Base-by-base conservation (phyloP, 768 basidiomycete species). In the Calvatia gigantea region DNA sequence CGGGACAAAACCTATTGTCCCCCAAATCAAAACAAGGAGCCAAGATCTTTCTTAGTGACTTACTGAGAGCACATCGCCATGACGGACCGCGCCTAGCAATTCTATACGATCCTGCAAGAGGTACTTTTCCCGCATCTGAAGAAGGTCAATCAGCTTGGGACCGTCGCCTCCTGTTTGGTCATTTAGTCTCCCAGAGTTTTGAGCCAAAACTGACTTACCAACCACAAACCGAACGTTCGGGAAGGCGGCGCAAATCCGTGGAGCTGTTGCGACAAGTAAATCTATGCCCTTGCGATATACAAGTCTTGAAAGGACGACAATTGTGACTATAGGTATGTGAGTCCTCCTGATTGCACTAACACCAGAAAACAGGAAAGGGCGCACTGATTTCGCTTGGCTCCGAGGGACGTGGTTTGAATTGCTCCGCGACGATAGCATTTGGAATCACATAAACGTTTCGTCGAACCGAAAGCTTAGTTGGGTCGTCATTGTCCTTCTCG, bases 261-360 rank as follows among this genome's bases (percentile, higher is more conserved):
- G 97, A 0, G 93, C 91, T 0, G 91, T 89, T 1, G 93, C 94
- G 0, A 98, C 90, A 4, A 99, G 82, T 2, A 99, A 82, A 65
- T 99, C 97, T 50, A 99, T 87, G 0, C 97, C 97, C 74, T 98
- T 99, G 46, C 97, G 83, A 64, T 98, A 98, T 0, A 90, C 93
- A 28, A 98, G 75, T 12, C 97, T 85, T 2, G 94, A 93, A 9
- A 99, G 70, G 11, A 97, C 84, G 2, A 99, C 86, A 42, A 99
- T 91, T 2, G 89, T 97, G 54, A 98, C 95, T 96, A 64, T n/a
- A 25, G 48, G 23, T 45, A 6, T 27, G 29, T 58, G 14, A 60
- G 43, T 25, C 33, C 21, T 21, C 38, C 51, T 15, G 25, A 15
- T 46, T 11, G 33, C 33, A 19, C 12, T 35, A 27, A 27, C 11